A percentile compares a stretch with the other conserved stretches of the same genome.
phyloP scores from a whole-genome alignment of 1,284 basidiomycete genomes.

The Leccinum ponderosum region DNA sequence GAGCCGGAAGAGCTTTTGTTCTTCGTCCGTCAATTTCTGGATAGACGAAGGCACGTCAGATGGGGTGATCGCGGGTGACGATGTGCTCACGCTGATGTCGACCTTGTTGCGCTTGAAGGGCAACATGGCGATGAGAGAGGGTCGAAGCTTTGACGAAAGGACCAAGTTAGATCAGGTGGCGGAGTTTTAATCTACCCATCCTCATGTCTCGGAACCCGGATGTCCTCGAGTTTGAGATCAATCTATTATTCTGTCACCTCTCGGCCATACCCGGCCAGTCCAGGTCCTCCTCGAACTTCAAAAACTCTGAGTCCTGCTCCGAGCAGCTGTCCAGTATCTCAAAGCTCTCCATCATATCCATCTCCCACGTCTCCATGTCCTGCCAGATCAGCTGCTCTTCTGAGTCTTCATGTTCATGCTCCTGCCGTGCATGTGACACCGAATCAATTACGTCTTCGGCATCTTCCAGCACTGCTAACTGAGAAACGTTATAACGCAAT shows the following conservation, averaged over 20 bases:
- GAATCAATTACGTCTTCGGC: constrained; percentile 13
- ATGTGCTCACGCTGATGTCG: constrained; percentile 77
- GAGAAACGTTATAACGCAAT: constrained; percentile 13
- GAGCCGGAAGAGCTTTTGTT: constrained; percentile 91
- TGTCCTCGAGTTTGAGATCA: constrained; percentile 25
- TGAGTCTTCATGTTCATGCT: constrained; percentile 3
- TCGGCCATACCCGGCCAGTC: constrained; percentile 4
- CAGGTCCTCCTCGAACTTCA: not conserved
- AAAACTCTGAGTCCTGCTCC: not conserved
- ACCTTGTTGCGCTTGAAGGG: constrained; percentile 87
- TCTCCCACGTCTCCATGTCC: constrained; percentile 6
- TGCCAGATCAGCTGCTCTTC: constrained; percentile 17
- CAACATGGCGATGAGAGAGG: constrained; percentile 56
- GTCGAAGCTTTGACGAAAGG: constrained; percentile 9
- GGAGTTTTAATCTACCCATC: constrained; percentile 21
- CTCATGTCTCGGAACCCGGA: constrained; percentile 33
- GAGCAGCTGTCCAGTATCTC: constrained; percentile 10
- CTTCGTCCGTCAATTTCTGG: constrained; percentile 86
- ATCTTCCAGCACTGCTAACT: constrained; percentile 19
- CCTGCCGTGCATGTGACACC: constrained; percentile 14
- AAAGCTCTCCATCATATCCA: constrained; percentile 9
- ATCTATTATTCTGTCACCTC: constrained; percentile 12
- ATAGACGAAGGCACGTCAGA: constrained; percentile 9
- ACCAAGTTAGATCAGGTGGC: constrained; percentile 19
- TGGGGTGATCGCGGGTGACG: constrained; percentile 3